Base-by-base conservation (phyloP, 306 rosid genomes). In the Vicia villosa region DNA sequence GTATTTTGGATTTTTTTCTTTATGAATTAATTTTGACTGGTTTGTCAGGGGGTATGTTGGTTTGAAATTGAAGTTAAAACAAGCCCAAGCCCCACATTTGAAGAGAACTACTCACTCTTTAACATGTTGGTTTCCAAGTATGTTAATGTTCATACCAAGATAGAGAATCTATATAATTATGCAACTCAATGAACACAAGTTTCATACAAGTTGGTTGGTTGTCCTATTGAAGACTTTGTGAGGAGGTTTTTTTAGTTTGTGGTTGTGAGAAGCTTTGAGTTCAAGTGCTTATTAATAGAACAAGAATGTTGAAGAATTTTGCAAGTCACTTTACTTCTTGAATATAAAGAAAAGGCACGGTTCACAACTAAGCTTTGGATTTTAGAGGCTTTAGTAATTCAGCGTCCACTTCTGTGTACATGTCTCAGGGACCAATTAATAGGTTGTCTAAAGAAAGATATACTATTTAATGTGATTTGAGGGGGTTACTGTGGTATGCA, bases 41-140 rank as follows among this genome's bases (percentile, higher is more conserved):
- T 84, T 93, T 95, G 92, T 95, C 96, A 91, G 99, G 99, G 97
- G 96, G 89, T 84, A 80, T 91, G 86, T 94, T 94, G 96, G 96
- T 87, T 94, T 84, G 97, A 92, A 90, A 83, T 94, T 87, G 83
- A 94, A 92, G 91, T 94, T 88, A 85, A 88, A 90, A 81, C 98
- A 91, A 94, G 97, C 66, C 87, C 97, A 91, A 91, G 92, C 88
- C 91, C 89, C 91, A 80, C 79, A 63, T 88, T 88, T 85, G 96
- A 85, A 91, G 85, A 88, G 87, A 77, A 78, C 91, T 81, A 81
- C 79, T 71, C 79, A 79, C 94, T 87, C 86, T 84, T 88, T 85
- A 89, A 85, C 88, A 79, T 88, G 81, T 83, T 83, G 95, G 89
- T 84, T 68, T 80, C 75, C 90, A 77, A 86, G 91, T 86, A 52